Evolutionary conservation across 345 rosid species (phyloP).

Genomic region (Pelargonium nanum): DNA sequence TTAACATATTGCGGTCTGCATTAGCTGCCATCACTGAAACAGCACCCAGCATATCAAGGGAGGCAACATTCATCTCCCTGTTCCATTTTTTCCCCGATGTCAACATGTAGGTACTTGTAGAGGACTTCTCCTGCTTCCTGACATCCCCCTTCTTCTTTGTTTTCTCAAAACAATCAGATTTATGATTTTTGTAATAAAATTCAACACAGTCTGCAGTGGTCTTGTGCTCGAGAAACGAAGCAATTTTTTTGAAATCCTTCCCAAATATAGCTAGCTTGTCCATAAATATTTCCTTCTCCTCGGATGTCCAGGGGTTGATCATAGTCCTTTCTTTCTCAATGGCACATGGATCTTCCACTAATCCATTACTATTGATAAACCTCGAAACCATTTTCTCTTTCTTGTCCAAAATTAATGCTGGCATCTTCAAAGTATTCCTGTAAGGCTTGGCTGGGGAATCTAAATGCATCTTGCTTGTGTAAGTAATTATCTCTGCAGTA

Average conservation of each 20-base stretch:
- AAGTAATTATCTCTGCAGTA: constrained; percentile 35
- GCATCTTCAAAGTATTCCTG: constrained; percentile 75
- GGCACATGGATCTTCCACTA: constrained; percentile 85
- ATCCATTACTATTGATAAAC: constrained; percentile 65
- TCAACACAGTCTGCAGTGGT: constrained; percentile 93
- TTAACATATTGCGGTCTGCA: constrained; percentile 33
- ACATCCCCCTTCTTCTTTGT: constrained; percentile 54
- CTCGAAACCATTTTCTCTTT: constrained; percentile 51
- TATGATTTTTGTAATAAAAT: constrained; percentile 96
- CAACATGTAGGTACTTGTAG: constrained; percentile 48
- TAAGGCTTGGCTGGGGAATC: constrained; percentile 34
- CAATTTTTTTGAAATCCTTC: constrained; percentile 78
- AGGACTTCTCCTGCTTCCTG: constrained; percentile 48
- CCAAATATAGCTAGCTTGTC: constrained; percentile 62
- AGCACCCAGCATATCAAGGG: constrained; percentile 68
- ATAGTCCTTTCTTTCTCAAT: constrained; percentile 76
- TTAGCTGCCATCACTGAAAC: constrained; percentile 74
- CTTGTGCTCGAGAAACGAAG: constrained; percentile 77
- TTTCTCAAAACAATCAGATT: constrained; percentile 79
- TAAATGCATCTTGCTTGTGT: constrained; percentile 47
- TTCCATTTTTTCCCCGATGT: constrained; percentile 62
- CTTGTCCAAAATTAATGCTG: constrained; percentile 71
- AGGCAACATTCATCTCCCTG: constrained; percentile 54
- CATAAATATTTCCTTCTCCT: constrained; percentile 71
- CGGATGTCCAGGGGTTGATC: constrained; percentile 83